Evolutionary conservation across 1,139 yeast species (phyloP).

Genomic region (Saccharomyces hybrid): DNA sequence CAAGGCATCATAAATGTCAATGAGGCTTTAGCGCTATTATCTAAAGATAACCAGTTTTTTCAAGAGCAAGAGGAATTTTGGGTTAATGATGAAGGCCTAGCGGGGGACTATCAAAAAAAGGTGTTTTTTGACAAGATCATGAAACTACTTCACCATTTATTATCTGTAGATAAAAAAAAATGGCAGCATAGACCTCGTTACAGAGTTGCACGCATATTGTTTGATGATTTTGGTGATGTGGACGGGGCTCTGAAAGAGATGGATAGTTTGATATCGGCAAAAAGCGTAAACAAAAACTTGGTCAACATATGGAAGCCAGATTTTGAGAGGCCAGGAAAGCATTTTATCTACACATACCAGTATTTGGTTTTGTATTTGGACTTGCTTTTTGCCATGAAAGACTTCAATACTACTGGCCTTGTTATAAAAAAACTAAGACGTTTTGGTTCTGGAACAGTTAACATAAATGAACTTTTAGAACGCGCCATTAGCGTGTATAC

Average conservation of each 20-base stretch:
- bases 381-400: slow-evolving; percentile 46
- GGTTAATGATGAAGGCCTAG: slow-evolving; percentile 10
- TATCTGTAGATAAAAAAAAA: slow-evolving; percentile 63
- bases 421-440: slow-evolving; percentile 67
- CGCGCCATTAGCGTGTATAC: slow-evolving; percentile 21
- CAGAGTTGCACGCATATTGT: slow-evolving; percentile 58
- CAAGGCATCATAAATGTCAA: slow-evolving; percentile 31
- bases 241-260: slow-evolving; percentile 57
- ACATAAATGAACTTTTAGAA: slow-evolving; percentile 25
- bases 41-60: slow-evolving; percentile 33
- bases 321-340: slow-evolving; percentile 85
- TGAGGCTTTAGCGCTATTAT: slow-evolving; percentile 38
- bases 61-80: slow-evolving; percentile 19
- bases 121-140: slow-evolving; percentile 32
- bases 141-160: slow-evolving; percentile 36
- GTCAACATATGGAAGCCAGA: slow-evolving; percentile 93
- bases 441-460: slow-evolving; percentile 62
- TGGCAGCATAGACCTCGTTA: slow-evolving; percentile 90
- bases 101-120: slow-evolving; percentile 9
- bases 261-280: slow-evolving; percentile 54
- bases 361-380: slow-evolving; percentile 61
- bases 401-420: slow-evolving; percentile 50
- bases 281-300: slow-evolving; percentile 61
- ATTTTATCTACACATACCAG: slow-evolving; percentile 67
- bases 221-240: slow-evolving; percentile 46